A percentile compares a stretch with the other conserved stretches of the same genome.
Conservation (phyloP, 192 early-diverging fungal species). For the Thamnidium elegans region DNA sequence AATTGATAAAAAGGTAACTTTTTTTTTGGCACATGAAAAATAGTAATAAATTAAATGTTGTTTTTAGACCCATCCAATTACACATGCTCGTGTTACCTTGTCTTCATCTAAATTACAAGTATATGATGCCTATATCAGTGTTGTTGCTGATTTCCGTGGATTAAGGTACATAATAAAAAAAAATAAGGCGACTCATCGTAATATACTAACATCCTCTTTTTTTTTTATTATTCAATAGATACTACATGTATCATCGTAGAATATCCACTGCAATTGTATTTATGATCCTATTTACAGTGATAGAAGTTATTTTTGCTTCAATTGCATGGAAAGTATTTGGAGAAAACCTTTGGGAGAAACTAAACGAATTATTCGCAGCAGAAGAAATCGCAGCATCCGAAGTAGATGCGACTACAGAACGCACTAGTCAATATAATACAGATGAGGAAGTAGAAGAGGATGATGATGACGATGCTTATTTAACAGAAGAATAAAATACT, state of each 20-base stretch:
- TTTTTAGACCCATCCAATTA: constrained; percentile 32
- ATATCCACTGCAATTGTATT: constrained; percentile 45
- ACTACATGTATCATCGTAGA: constrained; percentile 53
- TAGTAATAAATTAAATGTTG: background rate
- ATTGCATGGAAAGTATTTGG: constrained; percentile 46
- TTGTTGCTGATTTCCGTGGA: constrained; percentile 58
- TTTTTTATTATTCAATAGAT: constrained; percentile 21
- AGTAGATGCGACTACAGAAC: background rate
- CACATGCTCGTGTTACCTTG: constrained; percentile 44
- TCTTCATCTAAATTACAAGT: constrained; percentile 43
- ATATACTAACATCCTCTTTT: too few species aligned
- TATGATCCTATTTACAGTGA: constrained; percentile 42
- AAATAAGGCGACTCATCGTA: background rate
- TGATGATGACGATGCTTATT: background rate
- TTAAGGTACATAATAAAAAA: constrained; percentile 46
- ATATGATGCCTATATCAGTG: constrained; percentile 47
- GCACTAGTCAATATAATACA: background rate
- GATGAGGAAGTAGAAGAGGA: background rate
- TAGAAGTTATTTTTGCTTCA: constrained; percentile 48
- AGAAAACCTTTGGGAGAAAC: constrained; percentile 19
- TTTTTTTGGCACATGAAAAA: background rate
- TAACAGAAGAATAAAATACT: background rate
- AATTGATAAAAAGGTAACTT: constrained; percentile 26
- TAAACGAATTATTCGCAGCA: constrained; percentile 8
- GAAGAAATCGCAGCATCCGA: background rate